Evolutionary conservation across 164 flowering plant species (phyloP).

Genomic region (Macadamia tetraphylla): DNA sequence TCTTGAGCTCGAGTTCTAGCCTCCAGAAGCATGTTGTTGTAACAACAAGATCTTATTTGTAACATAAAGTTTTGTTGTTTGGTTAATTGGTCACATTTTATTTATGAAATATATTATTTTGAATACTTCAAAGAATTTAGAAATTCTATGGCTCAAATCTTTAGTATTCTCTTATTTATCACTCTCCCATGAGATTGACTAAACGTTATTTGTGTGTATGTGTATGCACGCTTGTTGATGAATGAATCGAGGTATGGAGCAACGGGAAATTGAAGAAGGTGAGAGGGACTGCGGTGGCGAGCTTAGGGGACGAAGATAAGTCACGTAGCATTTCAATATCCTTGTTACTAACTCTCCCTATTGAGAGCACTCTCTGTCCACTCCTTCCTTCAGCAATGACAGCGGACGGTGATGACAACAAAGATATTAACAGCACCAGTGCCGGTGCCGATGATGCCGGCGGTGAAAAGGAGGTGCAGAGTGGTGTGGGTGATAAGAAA

Average conservation of each 20-base stretch:
- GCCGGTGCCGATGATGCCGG: constrained; percentile 3
- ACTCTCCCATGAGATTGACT: too few relatives aligned
- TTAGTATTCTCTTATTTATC: too few relatives aligned
- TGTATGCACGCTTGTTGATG: too few relatives aligned
- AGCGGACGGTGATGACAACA: background rate
- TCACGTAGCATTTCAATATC: constrained; percentile 45
- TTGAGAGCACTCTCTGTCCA: constrained; percentile 41
- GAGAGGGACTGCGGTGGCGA: constrained; percentile 54
- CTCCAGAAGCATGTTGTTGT: too few relatives aligned
- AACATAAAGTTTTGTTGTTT: too few relatives aligned
- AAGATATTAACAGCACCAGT: background rate
- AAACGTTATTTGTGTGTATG: too few relatives aligned
- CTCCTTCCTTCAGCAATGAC: constrained; percentile 16
- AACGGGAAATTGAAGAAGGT: constrained; percentile 81
- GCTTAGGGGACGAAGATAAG: constrained; percentile 12
- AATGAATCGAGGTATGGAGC: constrained; percentile 63
- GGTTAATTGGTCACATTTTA: too few relatives aligned
- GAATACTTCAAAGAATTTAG: too few relatives aligned
- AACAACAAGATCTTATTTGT: too few relatives aligned
- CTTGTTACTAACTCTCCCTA: constrained; percentile 56
- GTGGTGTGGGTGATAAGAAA: background rate
- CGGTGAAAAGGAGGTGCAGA: background rate
- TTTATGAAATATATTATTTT: too few relatives aligned
- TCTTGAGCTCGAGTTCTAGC: too few relatives aligned
- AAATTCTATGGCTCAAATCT: too few relatives aligned